These are phyloP conservation scores for Raphanus hybrid DNA, from an alignment of 441 rosid species.

Conservation along the genomic window DNA sequence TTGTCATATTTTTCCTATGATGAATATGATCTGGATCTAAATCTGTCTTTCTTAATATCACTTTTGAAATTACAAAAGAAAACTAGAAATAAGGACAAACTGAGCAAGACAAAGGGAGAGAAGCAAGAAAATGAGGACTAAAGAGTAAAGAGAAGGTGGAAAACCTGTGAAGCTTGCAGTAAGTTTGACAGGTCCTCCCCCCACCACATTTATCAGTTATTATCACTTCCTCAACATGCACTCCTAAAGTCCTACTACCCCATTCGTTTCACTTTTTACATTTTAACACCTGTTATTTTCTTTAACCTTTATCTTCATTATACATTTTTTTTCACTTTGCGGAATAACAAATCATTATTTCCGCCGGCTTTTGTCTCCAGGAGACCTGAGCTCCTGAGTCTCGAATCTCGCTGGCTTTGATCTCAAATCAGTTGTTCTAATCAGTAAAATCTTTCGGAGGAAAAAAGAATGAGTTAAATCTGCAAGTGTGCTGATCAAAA, in stretches of 20 bases:
- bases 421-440: no score
- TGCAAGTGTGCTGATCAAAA: conserved; percentile 19
- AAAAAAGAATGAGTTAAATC: background rate
- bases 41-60: background rate
- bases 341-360: background rate
- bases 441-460: no score
- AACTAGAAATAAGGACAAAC: background rate
- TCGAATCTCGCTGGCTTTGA: no score
- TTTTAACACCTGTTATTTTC: conserved; percentile 17
- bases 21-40: conserved; percentile 2
- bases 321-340: conserved; percentile 1
- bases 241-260: background rate
- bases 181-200: conserved; percentile 20
- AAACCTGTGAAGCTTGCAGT: conserved; percentile 21
- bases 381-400: no score
- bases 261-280: conserved; percentile 18
- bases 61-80: background rate
- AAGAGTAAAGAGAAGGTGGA: conserved; percentile 17
- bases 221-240: conserved; percentile 19
- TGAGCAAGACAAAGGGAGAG: conserved; percentile 2
- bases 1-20: background rate
- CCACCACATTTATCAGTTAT: conserved; percentile 14
- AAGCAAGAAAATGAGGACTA: conserved; percentile 28
- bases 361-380: background rate
- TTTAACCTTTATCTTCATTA: conserved; percentile 5